Base-by-base conservation (phyloP, 257 asterid species). In the Salvia rosmarinus region DNA sequence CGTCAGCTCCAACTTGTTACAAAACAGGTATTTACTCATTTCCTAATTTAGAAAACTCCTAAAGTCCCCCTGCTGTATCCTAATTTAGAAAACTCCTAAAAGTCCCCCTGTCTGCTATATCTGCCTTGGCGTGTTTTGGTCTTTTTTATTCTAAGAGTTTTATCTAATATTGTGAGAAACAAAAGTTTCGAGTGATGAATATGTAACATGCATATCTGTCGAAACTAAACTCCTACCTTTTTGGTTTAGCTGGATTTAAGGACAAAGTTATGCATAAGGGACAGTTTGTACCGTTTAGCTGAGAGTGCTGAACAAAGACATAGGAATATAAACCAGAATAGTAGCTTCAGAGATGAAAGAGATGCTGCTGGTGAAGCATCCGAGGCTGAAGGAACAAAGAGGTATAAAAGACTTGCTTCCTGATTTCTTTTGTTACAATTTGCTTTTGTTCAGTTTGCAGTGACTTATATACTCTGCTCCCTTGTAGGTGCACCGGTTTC, bases 241-340 rank as follows among this genome's bases (percentile, higher is more conserved):
- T 79, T 80, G 73, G 74, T 80, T 62, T 79, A 93, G 98, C 75
- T 93, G 97, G 96, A 93, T 80, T 55, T 74, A 75, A 83, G 79
- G 84, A 93, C 91, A 23, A 93, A 90, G 78, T 81, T 93, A 70
- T 89, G 96, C 87, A 87, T 93, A 82, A 82, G 96, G 81, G 98
- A 90, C 68, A 86, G 98, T 82, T 79, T 93, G 67, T 90, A 87
- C 82, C 96, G 97, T 71, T 78, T 93, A 76, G 98, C 98, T 49
- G 78, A 72, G 61, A 86, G 91, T 89, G 96, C 98, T 79, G 90
- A 85, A 79, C 92, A 82, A 49, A 86, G 97, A 70, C 90, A 88
- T 59, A 77, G 78, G 73, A 80, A 44, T 49, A 78, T 72, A 61
- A 71, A 72, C 76, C 35, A 71, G 65, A 75, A 77, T 32, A 75